These are phyloP conservation scores for Moricandia arvensis DNA, from an alignment of 345 rosid species.

Conservation along the genomic window DNA sequence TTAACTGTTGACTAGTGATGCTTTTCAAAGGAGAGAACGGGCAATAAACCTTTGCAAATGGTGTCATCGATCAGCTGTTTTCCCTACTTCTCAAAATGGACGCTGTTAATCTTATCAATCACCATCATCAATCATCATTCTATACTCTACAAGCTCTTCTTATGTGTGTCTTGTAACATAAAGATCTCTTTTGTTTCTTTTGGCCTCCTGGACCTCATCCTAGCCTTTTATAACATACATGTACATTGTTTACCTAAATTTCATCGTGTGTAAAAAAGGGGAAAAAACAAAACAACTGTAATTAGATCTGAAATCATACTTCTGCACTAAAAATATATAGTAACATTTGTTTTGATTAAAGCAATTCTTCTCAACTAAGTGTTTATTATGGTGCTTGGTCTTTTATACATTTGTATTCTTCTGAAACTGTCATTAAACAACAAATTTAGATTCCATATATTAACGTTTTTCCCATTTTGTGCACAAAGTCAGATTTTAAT, in stretches of 20 bases:
- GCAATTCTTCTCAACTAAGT: not conserved
- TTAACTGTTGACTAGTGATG: slow-evolving; percentile 72
- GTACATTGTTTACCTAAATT: slow-evolving; percentile 29
- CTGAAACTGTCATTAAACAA: not conserved
- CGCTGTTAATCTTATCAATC: slow-evolving; percentile 42
- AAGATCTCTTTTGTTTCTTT: slow-evolving; percentile 15
- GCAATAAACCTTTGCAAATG: slow-evolving; percentile 87
- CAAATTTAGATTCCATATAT: not conserved
- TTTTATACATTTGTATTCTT: not conserved
- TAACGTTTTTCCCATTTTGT: not conserved
- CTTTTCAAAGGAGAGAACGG: slow-evolving; percentile 83
- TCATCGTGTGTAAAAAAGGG: slow-evolving; percentile 8
- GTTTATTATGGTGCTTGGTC: not conserved
- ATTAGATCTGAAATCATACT: not conserved
- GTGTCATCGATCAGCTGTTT: slow-evolving; percentile 96
- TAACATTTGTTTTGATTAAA: not conserved
- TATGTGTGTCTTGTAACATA: slow-evolving; percentile 24
- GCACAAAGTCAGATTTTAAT: not conserved
- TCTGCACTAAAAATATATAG: not conserved
- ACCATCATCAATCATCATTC: not conserved
- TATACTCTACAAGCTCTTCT: not conserved
- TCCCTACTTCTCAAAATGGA: slow-evolving; percentile 87
- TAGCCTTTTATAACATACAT: slow-evolving; percentile 18
- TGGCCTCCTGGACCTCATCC: slow-evolving; percentile 7
- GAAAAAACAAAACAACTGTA: slow-evolving; percentile 25